A percentile compares a stretch with the other conserved stretches of the same genome.
These are phyloP conservation scores for Phytophthora macrochlamydospora DNA, from an alignment of 352 stramenopile genomes.

Conservation along the genomic window DNA sequence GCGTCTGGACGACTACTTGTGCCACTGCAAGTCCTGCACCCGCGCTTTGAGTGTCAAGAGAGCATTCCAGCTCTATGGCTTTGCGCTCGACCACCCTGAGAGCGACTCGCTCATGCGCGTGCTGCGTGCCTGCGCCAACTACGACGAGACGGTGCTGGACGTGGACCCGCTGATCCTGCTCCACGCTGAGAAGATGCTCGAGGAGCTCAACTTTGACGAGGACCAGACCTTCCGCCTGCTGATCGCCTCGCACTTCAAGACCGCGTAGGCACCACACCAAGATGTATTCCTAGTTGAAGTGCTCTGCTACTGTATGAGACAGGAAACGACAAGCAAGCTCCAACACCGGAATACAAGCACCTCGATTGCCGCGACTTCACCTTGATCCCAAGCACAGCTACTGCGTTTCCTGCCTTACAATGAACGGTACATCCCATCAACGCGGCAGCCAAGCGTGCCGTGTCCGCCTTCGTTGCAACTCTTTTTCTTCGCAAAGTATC, in stretches of 20 bases:
- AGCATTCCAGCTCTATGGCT: constrained; percentile 48
- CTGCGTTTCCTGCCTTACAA: too few relatives aligned
- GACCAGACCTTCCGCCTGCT: constrained; percentile 64
- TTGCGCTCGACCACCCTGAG: constrained; percentile 38
- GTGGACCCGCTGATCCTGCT: constrained; percentile 44
- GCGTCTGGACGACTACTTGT: constrained; percentile 62
- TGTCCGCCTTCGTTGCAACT: too few relatives aligned
- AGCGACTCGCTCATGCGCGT: constrained; percentile 50
- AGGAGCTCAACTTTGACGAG: constrained; percentile 50
- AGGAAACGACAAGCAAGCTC: not conserved
- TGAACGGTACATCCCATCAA: too few relatives aligned
- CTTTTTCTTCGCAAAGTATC: too few relatives aligned
- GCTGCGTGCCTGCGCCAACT: constrained; percentile 66
- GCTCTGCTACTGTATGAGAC: not conserved
- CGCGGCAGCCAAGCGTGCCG: too few relatives aligned
- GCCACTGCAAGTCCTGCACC: constrained; percentile 66
- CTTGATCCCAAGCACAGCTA: not conserved
- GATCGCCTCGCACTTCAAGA: constrained; percentile 45
- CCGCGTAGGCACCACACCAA: constrained; percentile 5
- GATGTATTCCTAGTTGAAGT: constrained; percentile 10
- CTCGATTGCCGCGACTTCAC: not conserved
- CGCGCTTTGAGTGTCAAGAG: constrained; percentile 51
- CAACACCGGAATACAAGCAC: not conserved
- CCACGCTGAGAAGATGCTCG: constrained; percentile 57
- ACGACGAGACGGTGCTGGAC: constrained; percentile 67